Base-by-base conservation (phyloP, 495 filamentous ascomycete species). In the Neurospora sp. region DNA sequence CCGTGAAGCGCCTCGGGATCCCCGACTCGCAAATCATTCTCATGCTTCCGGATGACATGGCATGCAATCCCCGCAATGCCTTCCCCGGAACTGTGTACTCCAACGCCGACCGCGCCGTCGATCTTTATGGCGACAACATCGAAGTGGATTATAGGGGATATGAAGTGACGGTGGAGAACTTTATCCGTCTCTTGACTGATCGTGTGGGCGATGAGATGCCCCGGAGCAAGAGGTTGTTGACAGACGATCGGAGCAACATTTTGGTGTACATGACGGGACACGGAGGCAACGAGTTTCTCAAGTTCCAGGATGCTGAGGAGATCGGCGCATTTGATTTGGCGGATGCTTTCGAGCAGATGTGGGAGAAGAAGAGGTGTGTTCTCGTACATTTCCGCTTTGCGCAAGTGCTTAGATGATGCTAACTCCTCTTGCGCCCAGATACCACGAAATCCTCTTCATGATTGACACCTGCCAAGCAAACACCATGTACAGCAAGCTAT, bases 391-490 rank as follows among this genome's bases (percentile, higher is more conserved):
- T 18, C n/a, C 39, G 3, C 39, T 61, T 48, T 45, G 22, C 27
- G 53, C 22, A 65, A 65, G 14, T 37, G 5, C 12, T 65, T 37
- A 6, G 48, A 8, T 7, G 9, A 69, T 42, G 37, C 59, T 71
- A 75, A 61, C 72, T 14, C 20, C 41, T 38, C 12, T 75, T 27
- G 9, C 45, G 69, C 1, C 14, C 70, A 91, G 89, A 78, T 94
- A 94, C 79, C 93, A 98, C 76, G 96, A 99, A 81, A 88, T 99
- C 75, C 88, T 99, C 72, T 99, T 99, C 85, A 99, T 99, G 96
- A 98, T 99, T 83, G 96, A 99, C 83, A 99, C 96, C 0, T 99
- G 96, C 83, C 96, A 99, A 83, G 96, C 96, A 44, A 99, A 99
- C 77, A 99, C 96, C 14, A 97, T 99, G 93, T 99, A 97, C 84